phyloP scores from a whole-genome alignment of 2,329 filamentous ascomycete genomes.

The Plenodomus lindquistii region DNA sequence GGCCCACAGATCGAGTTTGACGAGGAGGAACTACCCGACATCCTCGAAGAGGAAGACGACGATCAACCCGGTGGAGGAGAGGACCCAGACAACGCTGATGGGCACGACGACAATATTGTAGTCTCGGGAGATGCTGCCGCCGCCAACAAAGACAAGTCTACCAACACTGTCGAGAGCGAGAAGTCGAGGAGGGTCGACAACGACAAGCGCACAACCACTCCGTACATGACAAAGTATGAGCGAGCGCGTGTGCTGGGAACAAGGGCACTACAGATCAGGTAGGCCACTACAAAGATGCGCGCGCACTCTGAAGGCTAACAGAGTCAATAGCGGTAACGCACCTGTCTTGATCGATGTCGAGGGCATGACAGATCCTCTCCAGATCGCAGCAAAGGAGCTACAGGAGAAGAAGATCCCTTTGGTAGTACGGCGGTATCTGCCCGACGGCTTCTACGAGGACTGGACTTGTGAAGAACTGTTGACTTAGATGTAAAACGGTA shows the following conservation, averaged over 20 bases:
- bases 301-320: constrained; percentile 15
- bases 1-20: constrained; percentile 57
- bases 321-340: constrained; percentile 79
- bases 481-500: constrained; percentile 25
- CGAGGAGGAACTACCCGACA: constrained; percentile 62
- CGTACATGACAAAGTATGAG: constrained; percentile 99
- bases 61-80: constrained; percentile 51
- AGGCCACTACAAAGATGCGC: constrained; percentile 6
- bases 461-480: constrained; percentile 98
- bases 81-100: constrained; percentile 38
- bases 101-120: constrained; percentile 49
- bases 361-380: constrained; percentile 94
- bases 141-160: constrained; percentile 45
- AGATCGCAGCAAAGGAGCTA: constrained; percentile 97
- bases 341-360: constrained; percentile 95
- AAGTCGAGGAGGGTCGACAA: constrained; percentile 87
- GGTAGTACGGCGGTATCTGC: constrained; percentile 92
- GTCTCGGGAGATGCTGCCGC: constrained; percentile 55
- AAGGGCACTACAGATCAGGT: constrained; percentile 94
- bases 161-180: constrained; percentile 61
- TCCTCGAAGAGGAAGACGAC: constrained; percentile 68
- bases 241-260: constrained; percentile 90
- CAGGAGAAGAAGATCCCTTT: constrained; percentile 98
- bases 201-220: constrained; percentile 86
- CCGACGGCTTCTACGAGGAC: constrained; percentile 98